phyloP scores from a whole-genome alignment of 2,329 filamentous ascomycete species.

The Fusarium incarnatum region DNA sequence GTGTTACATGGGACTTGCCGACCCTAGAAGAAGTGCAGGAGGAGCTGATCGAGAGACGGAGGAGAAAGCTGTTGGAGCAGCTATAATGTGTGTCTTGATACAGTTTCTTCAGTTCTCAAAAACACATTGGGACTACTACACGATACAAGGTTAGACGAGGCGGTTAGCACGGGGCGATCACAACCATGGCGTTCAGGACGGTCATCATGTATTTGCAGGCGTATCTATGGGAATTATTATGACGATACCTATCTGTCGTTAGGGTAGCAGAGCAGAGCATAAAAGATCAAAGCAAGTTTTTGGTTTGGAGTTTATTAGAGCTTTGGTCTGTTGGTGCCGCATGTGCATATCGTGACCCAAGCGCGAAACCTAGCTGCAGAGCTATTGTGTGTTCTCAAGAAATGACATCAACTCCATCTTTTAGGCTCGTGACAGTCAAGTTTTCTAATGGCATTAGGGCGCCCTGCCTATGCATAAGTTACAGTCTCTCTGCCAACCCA shows the following conservation, averaged over 20 bases:
- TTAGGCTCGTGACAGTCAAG: background rate
- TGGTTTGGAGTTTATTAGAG: background rate
- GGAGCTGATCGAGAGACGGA: slow-evolving; percentile 87
- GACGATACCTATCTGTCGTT: slow-evolving; percentile 2
- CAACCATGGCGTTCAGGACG: slow-evolving; percentile 29
- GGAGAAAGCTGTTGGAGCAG: slow-evolving; percentile 86
- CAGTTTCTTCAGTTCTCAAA: background rate
- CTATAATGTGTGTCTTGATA: slow-evolving; percentile 56
- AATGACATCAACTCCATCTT: background rate
- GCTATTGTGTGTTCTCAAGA: too few species aligned
- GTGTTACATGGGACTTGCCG: slow-evolving; percentile 83
- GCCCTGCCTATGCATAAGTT: background rate
- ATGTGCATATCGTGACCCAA: background rate
- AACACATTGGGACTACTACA: background rate
- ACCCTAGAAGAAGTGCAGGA: slow-evolving; percentile 93
- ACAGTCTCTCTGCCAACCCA: background rate
- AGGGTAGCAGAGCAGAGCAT: background rate
- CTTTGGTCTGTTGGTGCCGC: background rate
- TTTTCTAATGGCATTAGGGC: background rate
- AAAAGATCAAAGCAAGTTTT: background rate
- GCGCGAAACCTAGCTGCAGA: background rate
- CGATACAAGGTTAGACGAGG: background rate
- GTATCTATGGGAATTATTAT: slow-evolving; percentile 13
- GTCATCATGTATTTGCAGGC: slow-evolving; percentile 30
- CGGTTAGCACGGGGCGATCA: slow-evolving; percentile 12